A percentile compares a stretch with the other conserved stretches of the same genome.
These are phyloP conservation scores for Microdochium bolleyi DNA, from an alignment of 2,329 filamentous ascomycete species.

Conservation along the genomic window DNA sequence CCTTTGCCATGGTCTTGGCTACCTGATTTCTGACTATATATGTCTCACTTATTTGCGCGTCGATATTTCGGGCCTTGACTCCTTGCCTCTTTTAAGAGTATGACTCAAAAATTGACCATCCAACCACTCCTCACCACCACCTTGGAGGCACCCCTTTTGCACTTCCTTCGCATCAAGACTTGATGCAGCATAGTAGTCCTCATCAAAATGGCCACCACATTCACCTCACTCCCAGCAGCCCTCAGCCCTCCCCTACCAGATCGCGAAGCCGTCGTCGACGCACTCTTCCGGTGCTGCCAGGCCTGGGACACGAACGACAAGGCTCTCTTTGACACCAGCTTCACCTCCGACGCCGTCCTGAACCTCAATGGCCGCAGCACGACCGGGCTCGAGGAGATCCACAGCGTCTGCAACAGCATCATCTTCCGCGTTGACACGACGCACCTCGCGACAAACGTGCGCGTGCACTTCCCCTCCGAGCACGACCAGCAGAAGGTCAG, in stretches of 20 bases:
- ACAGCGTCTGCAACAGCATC: conserved; percentile 7
- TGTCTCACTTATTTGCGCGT: too few species aligned
- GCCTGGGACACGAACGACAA: conserved; percentile 17
- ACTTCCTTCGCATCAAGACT: too few species aligned
- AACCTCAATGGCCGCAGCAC: conserved; percentile 10
- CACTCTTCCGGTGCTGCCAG: conserved; percentile 17
- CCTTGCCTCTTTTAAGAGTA: too few species aligned
- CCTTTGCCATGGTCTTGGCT: too few species aligned
- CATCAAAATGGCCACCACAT: neutral
- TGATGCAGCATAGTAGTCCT: too few species aligned
- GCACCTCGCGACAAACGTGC: conserved; percentile 3
- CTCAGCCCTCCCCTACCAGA: conserved; percentile 10
- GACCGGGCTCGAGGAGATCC: conserved; percentile 12
- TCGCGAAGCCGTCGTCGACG: conserved; percentile 22
- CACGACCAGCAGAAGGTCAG: neutral
- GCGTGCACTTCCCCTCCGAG: conserved; percentile 4
- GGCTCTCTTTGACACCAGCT: conserved; percentile 19
- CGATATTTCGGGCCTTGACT: too few species aligned
- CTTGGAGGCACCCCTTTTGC: too few species aligned
- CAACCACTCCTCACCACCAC: too few species aligned
- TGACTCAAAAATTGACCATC: too few species aligned
- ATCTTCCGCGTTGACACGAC: conserved; percentile 17
- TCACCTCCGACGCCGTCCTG: conserved; percentile 13
- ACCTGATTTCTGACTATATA: too few species aligned
- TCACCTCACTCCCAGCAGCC: conserved; percentile 2